Evolutionary conservation across 495 filamentous ascomycete genomes (phyloP).

Genomic region (Geoglossum glabrum): DNA sequence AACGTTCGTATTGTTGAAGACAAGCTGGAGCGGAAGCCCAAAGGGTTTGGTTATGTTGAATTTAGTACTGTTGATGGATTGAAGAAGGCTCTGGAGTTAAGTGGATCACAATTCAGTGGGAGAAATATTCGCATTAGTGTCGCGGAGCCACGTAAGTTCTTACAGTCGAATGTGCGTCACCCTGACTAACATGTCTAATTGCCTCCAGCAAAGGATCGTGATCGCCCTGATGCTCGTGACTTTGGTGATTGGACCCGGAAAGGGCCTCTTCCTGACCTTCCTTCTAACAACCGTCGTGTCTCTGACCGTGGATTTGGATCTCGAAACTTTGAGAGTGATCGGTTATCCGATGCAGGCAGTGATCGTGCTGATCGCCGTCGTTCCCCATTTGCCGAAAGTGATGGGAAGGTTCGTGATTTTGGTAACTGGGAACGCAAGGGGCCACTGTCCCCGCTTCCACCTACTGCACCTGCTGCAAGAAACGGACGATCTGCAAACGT

Average conservation of each 20-base stretch:
- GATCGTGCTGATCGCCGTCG: slow-evolving; percentile 22
- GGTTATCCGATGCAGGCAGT: slow-evolving; percentile 25
- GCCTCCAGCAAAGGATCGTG: slow-evolving; percentile 1
- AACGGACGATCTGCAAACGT: slow-evolving; percentile 22
- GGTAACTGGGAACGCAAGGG: slow-evolving; percentile 91
- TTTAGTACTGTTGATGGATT: slow-evolving; percentile 75
- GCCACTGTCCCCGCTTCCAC: slow-evolving; percentile 49
- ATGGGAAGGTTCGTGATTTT: slow-evolving; percentile 73
- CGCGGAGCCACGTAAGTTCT: slow-evolving; percentile 58
- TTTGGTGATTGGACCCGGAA: slow-evolving; percentile 73
- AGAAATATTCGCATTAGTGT: slow-evolving; percentile 74
- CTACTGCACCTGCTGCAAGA: slow-evolving; percentile 26
- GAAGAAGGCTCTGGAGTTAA: slow-evolving; percentile 72
- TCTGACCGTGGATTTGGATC: slow-evolving; percentile 22
- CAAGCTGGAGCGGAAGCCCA: slow-evolving; percentile 72
- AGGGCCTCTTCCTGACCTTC: slow-evolving; percentile 64
- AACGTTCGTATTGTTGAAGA: slow-evolving; percentile 94
- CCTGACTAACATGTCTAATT: not conserved
- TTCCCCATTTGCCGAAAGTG: slow-evolving; percentile 29
- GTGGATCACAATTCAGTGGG: slow-evolving; percentile 60
- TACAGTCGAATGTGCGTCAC: not conserved
- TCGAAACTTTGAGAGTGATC: slow-evolving; percentile 17
- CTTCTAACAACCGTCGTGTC: slow-evolving; percentile 28
- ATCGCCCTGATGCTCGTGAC: slow-evolving; percentile 37
- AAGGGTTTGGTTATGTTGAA: slow-evolving; percentile 96